Conservation (phyloP, 2,329 filamentous ascomycete genomes). For the Dryadomyces quercivorus region DNA sequence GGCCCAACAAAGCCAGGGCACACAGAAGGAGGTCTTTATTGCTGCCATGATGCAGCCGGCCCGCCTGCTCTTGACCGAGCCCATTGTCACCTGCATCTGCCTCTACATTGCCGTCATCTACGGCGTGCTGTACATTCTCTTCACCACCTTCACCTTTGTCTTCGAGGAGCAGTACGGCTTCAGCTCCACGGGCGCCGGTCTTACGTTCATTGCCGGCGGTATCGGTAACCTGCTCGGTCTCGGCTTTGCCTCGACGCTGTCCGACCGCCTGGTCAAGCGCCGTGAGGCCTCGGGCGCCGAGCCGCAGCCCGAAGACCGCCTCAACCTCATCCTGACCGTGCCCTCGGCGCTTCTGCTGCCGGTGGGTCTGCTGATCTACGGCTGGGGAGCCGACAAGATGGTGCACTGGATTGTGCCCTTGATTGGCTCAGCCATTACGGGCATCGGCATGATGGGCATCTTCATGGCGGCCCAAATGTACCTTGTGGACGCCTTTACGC, state of each 20-base stretch:
- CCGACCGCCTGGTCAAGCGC: slow-evolving; percentile 32
- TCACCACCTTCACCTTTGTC: slow-evolving; percentile 34
- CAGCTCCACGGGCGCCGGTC: slow-evolving; percentile 24
- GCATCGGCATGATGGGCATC: slow-evolving; percentile 14
- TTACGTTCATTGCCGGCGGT: slow-evolving; percentile 35
- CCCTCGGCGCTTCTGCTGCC: slow-evolving; percentile 38
- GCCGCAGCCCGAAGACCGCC: slow-evolving; percentile 12
- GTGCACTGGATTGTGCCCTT: slow-evolving; percentile 22
- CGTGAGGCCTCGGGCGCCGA: slow-evolving; percentile 22
- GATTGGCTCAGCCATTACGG: slow-evolving; percentile 17
- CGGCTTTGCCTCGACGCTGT: slow-evolving; percentile 23
- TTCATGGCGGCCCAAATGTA: slow-evolving; percentile 37
- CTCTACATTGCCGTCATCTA: slow-evolving; percentile 31
- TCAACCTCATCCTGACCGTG: slow-evolving; percentile 29
- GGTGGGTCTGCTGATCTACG: slow-evolving; percentile 37
- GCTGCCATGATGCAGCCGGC: slow-evolving; percentile 26
- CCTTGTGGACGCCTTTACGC: slow-evolving; percentile 44
- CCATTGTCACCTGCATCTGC: slow-evolving; percentile 27
- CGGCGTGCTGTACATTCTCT: slow-evolving; percentile 35
- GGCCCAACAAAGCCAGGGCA: slow-evolving; percentile 12
- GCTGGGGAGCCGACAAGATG: slow-evolving; percentile 20
- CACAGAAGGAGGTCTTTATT: not conserved
- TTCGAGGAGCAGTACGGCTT: slow-evolving; percentile 21
- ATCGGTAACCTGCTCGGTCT: slow-evolving; percentile 31
- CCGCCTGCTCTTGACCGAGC: slow-evolving; percentile 31